These are phyloP conservation scores for Erodium trifolium DNA, from an alignment of 441 rosid species.

Conservation along the genomic window DNA sequence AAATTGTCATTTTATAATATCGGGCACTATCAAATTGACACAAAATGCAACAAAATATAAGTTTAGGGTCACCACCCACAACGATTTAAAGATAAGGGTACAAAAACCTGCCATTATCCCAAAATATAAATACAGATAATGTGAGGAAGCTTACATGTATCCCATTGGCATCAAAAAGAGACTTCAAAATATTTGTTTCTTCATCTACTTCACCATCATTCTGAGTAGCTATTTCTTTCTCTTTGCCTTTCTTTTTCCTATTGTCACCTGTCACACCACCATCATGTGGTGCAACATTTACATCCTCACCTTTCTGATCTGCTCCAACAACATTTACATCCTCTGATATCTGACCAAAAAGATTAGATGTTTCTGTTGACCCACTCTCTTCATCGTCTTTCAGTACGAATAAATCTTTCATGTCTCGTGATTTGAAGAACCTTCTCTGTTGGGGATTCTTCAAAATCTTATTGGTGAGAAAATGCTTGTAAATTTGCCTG, in stretches of 20 bases:
- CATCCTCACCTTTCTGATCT: conserved; percentile 29
- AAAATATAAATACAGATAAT: background rate
- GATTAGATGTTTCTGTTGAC: conserved; percentile 76
- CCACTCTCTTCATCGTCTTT: conserved; percentile 61
- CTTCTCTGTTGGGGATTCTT: conserved; percentile 93
- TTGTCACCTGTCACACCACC: too few species aligned
- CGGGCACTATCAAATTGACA: too few species aligned
- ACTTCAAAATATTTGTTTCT: conserved; percentile 71
- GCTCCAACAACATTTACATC: conserved; percentile 58
- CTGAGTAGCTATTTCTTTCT: conserved; percentile 36
- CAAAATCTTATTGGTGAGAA: conserved; percentile 83
- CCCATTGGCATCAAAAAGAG: conserved; percentile 77
- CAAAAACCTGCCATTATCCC: too few species aligned
- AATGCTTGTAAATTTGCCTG: conserved; percentile 93
- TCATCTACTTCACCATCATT: conserved; percentile 42
- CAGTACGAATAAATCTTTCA: conserved; percentile 80
- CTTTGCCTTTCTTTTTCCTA: background rate
- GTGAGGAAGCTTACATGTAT: conserved; percentile 60
- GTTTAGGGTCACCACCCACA: too few species aligned
- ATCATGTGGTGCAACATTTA: too few species aligned
- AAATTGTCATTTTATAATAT: too few species aligned
- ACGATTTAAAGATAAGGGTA: too few species aligned
- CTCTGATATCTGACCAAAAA: conserved; percentile 71
- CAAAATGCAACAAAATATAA: too few species aligned
- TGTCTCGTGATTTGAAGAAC: conserved; percentile 91